Conservation (phyloP, 169 alveolate genomes). For the Plasmodium vivax region DNA sequence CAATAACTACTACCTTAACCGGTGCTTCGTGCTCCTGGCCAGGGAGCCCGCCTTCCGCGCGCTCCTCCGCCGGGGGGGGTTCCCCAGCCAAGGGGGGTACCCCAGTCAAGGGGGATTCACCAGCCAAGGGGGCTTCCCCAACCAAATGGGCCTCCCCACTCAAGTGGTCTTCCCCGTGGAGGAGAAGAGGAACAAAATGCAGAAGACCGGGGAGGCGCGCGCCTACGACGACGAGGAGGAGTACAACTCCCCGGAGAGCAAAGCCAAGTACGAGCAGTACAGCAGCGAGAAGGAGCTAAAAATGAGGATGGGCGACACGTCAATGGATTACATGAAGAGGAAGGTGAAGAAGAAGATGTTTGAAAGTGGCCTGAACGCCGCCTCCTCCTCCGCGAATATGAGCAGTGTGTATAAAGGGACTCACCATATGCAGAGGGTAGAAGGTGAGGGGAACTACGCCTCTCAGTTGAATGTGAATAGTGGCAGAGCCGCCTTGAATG, state of each 20-base stretch:
- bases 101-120: no score
- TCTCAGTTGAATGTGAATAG: no score
- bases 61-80: neutral
- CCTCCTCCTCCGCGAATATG: neutral
- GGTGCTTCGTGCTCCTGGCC: neutral
- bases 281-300: constrained; percentile 3
- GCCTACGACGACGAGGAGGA: neutral
- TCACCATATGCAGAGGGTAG: no score
- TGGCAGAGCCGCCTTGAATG: neutral
- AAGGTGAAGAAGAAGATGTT: constrained; percentile 1
- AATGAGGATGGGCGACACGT: neutral
- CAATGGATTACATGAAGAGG: neutral
- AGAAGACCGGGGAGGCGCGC: neutral
- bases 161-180: neutral
- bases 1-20: constrained; percentile 37
- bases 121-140: no score
- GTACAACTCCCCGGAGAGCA: neutral
- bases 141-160: neutral
- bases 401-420: no score
- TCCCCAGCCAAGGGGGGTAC: no score
- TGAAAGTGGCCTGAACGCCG: neutral
- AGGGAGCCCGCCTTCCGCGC: neutral
- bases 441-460: neutral
- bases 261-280: neutral
- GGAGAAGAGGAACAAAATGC: constrained; percentile 2